Evolutionary conservation across 2,329 filamentous ascomycete genomes (phyloP), one percentile per base, ranked within the genome.

Genomic region (Fusarium humuli): DNA sequence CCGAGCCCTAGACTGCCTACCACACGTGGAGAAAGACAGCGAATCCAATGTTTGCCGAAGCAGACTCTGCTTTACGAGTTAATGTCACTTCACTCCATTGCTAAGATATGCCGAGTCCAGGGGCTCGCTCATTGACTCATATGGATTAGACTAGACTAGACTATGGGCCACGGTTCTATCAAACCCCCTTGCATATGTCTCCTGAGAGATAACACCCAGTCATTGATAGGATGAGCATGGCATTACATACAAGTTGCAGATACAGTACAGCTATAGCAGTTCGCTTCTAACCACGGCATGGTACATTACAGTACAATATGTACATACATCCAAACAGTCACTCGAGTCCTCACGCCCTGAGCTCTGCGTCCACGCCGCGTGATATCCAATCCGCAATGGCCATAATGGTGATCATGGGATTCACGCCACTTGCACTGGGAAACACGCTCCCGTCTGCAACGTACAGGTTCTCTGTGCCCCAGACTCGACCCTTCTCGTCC

Each of bases 391-490:
- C 88, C 50, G 88, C 84, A 73, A 92, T 86, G 2, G 88, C 88
- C 92, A 94, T 93, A 61, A 83, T 86, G 14, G 92, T 94, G 45
- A 94, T 83, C 92, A 95, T 94, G 14, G 92, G 92, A 77, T 94
- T 94, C 30, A 94, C 92, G 2, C 92, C 92, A 76, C 89, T 93
- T 13, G 92, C 91, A 60, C 87, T 91, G 2, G 91, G 92, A 66
- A 94, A 92, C 13, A 93, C 89, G 77, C 90, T 93, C 46, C 91
- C 88, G 78, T 95, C 92, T 12, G 90, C 88, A 20, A 94, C 88
- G 76, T 89, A 93, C 72, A 94, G 75, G 1, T 86, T 87, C 72
- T 89, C 81, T 1, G 83, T 84, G 2, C 87, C 91, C 90, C 91
- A 94, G 9, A 93, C 88, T 67, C 78, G 82, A 4, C 89, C 89